Evolutionary conservation across 2,329 filamentous ascomycete genomes (phyloP), one percentile per base, ranked within the genome.

Genomic region (Fusarium sulawesiense): DNA sequence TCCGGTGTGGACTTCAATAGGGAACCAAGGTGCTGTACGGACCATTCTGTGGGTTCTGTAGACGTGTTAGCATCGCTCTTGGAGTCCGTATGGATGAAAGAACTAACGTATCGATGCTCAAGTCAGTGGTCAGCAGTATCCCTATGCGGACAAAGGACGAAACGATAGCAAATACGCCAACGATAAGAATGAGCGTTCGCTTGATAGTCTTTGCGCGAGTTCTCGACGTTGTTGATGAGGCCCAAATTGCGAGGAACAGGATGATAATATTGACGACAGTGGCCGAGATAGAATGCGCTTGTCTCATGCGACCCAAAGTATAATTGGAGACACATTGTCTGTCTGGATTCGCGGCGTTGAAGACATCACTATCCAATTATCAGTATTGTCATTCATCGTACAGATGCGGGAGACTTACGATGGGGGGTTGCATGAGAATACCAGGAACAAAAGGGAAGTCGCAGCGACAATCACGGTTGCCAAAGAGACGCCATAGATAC

Each of bases 1-100:
- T n/a, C 81, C 82, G 45, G 80, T 73, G 61, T 83, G 81, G 45
- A 78, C 75, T 66, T 83, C 81, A 7, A 82, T 71, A 53, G 81
- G 78, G 10, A 80, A 82, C 81, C 80, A 83, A 11, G 78, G 70
- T 30, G 73, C 76, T n/a, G 78, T 74, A 8, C 68, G 77, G 16
- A 76, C 68, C 73, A 83, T 81, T 20, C 78, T 76, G 64, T 77
- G 80, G 4, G 80, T 83, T 29, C 79, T 81, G 25, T 11, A 20
- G 9, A 23, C 8, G 6, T 56, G 37, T 72, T 23, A 71, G 53
- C 23, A n/a, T 30, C 14, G 12, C 25, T 12, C 9, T 13, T 7
- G 8, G 23, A 20, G 13, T 11, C 5, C 10, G n/a, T 4, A 21
- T 21, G 10, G 21, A 11, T 23, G 30, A n/a, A 9, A 29, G 9